These are phyloP conservation scores for Alternaria arbusti DNA, from an alignment of 2,329 filamentous ascomycete genomes.

Conservation along the genomic window DNA sequence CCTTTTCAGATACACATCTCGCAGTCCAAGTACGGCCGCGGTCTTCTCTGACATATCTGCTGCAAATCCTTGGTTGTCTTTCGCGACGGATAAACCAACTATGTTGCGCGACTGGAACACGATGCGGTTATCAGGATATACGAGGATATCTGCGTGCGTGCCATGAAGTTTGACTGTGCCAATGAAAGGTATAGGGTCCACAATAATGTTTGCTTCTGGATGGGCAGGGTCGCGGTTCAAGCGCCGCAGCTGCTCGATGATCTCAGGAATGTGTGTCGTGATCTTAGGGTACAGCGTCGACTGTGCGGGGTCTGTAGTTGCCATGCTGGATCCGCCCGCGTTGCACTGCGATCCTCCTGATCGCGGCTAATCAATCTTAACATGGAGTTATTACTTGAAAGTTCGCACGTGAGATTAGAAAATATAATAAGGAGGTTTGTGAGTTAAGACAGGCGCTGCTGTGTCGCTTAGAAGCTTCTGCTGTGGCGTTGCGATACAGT, in stretches of 20 bases:
- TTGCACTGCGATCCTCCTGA: not conserved
- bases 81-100: constrained; percentile 15
- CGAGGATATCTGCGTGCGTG: constrained; percentile 41
- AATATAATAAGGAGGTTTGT: not conserved
- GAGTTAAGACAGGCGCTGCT: not conserved
- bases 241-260: constrained; percentile 21
- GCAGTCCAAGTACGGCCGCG: constrained; percentile 19
- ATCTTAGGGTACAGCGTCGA: constrained; percentile 41
- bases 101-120: constrained; percentile 36
- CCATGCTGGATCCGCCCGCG: constrained; percentile 11
- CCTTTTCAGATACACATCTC: constrained; percentile 23
- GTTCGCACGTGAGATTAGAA: not conserved
- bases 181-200: constrained; percentile 25
- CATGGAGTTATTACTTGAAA: not conserved
- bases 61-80: constrained; percentile 36
- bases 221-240: constrained; percentile 10
- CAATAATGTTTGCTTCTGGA: constrained; percentile 1
- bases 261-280: constrained; percentile 30
- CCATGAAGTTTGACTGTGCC: constrained; percentile 45
- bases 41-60: constrained; percentile 25
- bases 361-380: not conserved
- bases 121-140: constrained; percentile 27
- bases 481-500: not conserved
- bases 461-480: not conserved
- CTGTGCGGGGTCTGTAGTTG: constrained; percentile 8